Percentiles rank a stretch among this genome's conserved stretches.
Evolutionary conservation across 768 basidiomycete species (phyloP).

Genomic region (Tubosaeta sp.): DNA sequence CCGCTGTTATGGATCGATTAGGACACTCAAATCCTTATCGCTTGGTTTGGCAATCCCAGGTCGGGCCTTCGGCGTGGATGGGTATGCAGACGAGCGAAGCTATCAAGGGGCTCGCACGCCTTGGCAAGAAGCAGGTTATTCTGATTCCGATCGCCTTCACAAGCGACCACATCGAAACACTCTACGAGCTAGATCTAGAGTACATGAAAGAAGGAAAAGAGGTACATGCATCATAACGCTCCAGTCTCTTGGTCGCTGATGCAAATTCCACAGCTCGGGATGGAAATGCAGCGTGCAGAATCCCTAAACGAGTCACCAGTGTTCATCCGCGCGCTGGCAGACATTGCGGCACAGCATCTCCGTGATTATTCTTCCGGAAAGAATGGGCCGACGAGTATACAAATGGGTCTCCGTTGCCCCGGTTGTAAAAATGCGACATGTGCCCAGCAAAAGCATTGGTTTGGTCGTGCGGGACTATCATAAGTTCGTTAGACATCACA

Average conservation of each 20-base stretch:
- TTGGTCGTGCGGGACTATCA: conserved; percentile 65
- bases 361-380: conserved; percentile 54
- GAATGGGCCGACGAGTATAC: conserved; percentile 62
- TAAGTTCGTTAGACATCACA: conserved; percentile 22
- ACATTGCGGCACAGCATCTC: conserved; percentile 81
- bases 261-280: conserved; percentile 61
- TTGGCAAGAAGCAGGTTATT: conserved; percentile 72
- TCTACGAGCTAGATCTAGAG: conserved; percentile 94
- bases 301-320: conserved; percentile 95
- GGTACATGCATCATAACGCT: conserved; percentile 39
- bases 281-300: conserved; percentile 83
- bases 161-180: conserved; percentile 97
- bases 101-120: conserved; percentile 76
- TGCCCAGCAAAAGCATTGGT: conserved; percentile 84
- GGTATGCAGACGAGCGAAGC: conserved; percentile 94
- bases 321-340: conserved; percentile 91
- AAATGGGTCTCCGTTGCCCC: conserved; percentile 86
- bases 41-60: conserved; percentile 96
- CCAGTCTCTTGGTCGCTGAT: neutral
- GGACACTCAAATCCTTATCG: conserved; percentile 81
- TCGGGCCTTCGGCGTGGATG: conserved; percentile 97
- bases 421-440: conserved; percentile 91
- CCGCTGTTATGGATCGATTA: conserved; percentile 88
- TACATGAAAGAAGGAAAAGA: conserved; percentile 87
- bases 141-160: conserved; percentile 98